These are phyloP conservation scores for Gossypium herbaceum DNA, from an alignment of 345 rosid species.

Conservation along the genomic window DNA sequence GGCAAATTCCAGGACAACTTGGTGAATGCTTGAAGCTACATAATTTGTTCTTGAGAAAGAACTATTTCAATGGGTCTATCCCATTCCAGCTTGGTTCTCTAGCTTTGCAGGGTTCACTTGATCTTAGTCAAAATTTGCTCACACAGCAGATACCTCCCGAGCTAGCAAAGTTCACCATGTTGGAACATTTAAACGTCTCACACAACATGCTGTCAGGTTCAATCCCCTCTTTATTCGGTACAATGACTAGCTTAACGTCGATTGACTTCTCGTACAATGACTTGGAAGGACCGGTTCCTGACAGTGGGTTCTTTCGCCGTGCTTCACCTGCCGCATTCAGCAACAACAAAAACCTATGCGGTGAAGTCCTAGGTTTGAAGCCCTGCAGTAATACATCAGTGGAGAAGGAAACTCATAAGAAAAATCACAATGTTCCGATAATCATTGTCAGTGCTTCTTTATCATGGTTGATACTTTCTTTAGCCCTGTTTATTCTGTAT, in stretches of 20 bases:
- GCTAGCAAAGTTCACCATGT: neutral
- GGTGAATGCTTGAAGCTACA: slow-evolving; percentile 5
- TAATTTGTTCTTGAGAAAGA: neutral
- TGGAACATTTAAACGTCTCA: neutral
- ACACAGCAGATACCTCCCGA: neutral
- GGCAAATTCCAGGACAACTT: neutral
- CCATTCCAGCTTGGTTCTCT: neutral
- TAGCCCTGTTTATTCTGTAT: neutral
- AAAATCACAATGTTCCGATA: neutral
- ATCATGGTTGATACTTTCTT: neutral
- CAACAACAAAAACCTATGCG: slow-evolving; percentile 6
- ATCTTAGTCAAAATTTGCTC: slow-evolving; percentile 6
- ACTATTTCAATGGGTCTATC: neutral
- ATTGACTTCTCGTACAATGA: neutral
- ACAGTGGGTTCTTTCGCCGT: neutral
- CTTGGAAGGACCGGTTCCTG: neutral
- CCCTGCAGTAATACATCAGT: neutral
- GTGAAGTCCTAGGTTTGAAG: neutral
- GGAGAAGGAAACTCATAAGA: neutral
- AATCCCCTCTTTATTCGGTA: neutral
- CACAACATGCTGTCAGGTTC: neutral
- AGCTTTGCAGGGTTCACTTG: neutral
- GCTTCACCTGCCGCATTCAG: neutral
- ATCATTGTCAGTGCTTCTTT: neutral
- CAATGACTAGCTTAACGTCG: neutral